Base-by-base conservation (phyloP, 768 basidiomycete genomes). In the Phlegmacium glaucopus region DNA sequence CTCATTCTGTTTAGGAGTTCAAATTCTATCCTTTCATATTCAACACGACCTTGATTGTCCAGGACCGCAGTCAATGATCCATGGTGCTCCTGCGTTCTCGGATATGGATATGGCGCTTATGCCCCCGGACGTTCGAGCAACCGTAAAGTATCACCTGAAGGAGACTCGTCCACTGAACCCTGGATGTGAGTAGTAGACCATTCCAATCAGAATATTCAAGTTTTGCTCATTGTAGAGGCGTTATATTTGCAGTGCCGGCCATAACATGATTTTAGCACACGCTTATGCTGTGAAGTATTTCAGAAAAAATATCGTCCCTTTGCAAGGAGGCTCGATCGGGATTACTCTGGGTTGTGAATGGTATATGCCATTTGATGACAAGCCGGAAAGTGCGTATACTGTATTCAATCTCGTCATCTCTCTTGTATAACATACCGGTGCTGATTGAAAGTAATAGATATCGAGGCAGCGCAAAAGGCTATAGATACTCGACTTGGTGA, bases 41-140 rank as follows among this genome's bases (percentile, higher is more conserved):
- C n/a, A n/a, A n/a, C n/a, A n/a, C n/a, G n/a, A n/a, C n/a, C n/a
- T n/a, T n/a, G n/a, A n/a, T n/a, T n/a, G n/a, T n/a, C n/a, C 26
- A 82, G 81, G 83, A 71, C 86, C 46, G 87, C 85, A 1, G 61
- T 83, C 61, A 88, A 89, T 65, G 87, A 90, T 65, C 85, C 85
- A 1, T 85, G 80, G 83, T 78, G 78, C 47, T 65, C 82, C 41
- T 74, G 84, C 37, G 69, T 78, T 39, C 68, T 85, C 11, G 85
- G 87, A 6, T 83, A 87, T 56, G 80, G 79, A 9, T 67, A 75
- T 34, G 86, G 83, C 15, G 68, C 75, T 2, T 85, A 85, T 52
- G 86, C 83, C 0, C 85, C 84, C 17, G 84, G 85, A n/a, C 69
- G 83, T 43, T 78, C 78, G 45, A 83, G 80, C 61, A 72, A 83